These are phyloP conservation scores for Aurifilum marmelostoma DNA, from an alignment of 2,329 filamentous ascomycete species.

Conservation along the genomic window DNA sequence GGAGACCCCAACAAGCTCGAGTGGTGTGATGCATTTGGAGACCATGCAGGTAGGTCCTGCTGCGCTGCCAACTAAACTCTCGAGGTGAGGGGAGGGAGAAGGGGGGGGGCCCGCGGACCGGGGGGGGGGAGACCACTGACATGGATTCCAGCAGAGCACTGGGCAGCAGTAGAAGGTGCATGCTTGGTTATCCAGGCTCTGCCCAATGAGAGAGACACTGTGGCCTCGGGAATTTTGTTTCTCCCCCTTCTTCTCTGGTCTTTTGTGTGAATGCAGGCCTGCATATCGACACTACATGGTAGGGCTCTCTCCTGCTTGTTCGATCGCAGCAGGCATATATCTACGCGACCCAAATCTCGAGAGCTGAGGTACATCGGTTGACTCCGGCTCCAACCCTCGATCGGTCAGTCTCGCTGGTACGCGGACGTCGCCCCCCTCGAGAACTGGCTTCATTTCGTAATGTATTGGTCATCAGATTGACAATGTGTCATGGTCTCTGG, in stretches of 20 bases:
- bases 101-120: too few relatives aligned
- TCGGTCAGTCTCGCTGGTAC: not conserved
- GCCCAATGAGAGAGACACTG: not conserved
- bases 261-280: not conserved
- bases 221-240: not conserved
- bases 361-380: not conserved
- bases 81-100: not conserved
- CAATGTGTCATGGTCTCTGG: not conserved
- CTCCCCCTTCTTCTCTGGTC: not conserved
- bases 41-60: not conserved
- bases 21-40: not conserved
- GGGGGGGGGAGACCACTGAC: not conserved
- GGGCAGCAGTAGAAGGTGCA: not conserved
- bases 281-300: not conserved
- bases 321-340: conserved; percentile 5
- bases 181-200: not conserved
- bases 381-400: not conserved
- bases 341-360: not conserved
- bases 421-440: not conserved
- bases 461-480: not conserved
- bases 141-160: not conserved
- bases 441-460: not conserved
- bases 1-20: not conserved
- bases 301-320: not conserved
- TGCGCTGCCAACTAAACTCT: not conserved